Conservation (phyloP, 768 basidiomycete species). For the Suillus subalutaceus region DNA sequence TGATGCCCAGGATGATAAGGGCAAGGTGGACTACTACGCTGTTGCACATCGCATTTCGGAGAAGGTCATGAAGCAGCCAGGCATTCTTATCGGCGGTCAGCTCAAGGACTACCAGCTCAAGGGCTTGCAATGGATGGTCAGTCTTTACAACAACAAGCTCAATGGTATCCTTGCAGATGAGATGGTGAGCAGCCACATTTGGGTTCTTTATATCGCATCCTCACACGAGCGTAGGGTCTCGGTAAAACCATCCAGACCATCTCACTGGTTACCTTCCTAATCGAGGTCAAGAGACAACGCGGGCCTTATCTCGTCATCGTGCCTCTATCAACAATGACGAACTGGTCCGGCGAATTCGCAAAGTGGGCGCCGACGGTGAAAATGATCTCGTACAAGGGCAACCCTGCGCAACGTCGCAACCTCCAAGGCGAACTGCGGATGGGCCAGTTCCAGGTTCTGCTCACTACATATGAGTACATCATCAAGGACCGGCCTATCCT, state of each 20-base stretch:
- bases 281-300: constrained; percentile 87
- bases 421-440: constrained; percentile 77
- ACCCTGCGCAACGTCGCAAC: constrained; percentile 78
- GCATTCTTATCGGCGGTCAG: constrained; percentile 80
- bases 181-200: constrained; percentile 58
- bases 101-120: constrained; percentile 95
- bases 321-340: constrained; percentile 94
- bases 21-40: constrained; percentile 93
- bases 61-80: constrained; percentile 74
- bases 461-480: constrained; percentile 97
- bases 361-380: constrained; percentile 91
- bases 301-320: constrained; percentile 97
- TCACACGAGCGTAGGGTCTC: constrained; percentile 64
- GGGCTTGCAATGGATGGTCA: constrained; percentile 98
- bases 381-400: constrained; percentile 88
- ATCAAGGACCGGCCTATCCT: constrained; percentile 94
- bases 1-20: constrained; percentile 62
- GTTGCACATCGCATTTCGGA: constrained; percentile 93
- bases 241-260: constrained; percentile 96
- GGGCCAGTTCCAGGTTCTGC: constrained; percentile 86
- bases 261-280: constrained; percentile 92
- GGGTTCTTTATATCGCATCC: constrained; percentile 11
- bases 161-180: constrained; percentile 96
- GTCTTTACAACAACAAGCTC: constrained; percentile 92
- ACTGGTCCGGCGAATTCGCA: constrained; percentile 96